phyloP scores from a whole-genome alignment of 208 protist species.

The Acanthamoeba triangularis region DNA sequence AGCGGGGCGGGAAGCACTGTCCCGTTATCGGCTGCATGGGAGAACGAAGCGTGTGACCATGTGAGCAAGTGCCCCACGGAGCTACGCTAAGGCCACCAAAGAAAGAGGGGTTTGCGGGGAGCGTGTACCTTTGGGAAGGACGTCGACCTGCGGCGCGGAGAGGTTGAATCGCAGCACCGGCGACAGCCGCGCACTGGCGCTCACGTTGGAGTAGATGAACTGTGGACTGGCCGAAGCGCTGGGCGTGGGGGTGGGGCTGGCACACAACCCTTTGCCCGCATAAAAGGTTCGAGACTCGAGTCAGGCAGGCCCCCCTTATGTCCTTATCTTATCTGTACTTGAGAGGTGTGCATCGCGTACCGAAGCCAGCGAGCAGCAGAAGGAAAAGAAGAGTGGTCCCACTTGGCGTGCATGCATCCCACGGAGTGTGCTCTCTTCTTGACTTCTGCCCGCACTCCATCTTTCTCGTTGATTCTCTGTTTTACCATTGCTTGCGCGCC shows the following conservation, averaged over 20 bases:
- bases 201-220: not conserved
- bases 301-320: too few species aligned
- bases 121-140: not conserved
- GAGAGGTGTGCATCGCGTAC: too few species aligned
- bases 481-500: too few species aligned
- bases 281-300: too few species aligned
- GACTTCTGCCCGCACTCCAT: not conserved
- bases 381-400: not conserved
- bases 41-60: not conserved
- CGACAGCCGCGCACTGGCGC: not conserved
- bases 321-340: too few species aligned
- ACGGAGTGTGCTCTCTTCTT: too few species aligned
- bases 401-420: not conserved
- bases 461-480: too few species aligned
- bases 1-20: too few species aligned
- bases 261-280: too few species aligned
- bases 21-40: too few species aligned
- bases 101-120: not conserved
- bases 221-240: not conserved
- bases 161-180: slow-evolving; percentile 8
- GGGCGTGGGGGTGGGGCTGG: not conserved
- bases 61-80: not conserved
- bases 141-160: not conserved
- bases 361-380: not conserved
- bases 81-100: too few species aligned